These are phyloP conservation scores for Rhizopogon vesiculosus DNA, from an alignment of 768 basidiomycete species.

Conservation along the genomic window DNA sequence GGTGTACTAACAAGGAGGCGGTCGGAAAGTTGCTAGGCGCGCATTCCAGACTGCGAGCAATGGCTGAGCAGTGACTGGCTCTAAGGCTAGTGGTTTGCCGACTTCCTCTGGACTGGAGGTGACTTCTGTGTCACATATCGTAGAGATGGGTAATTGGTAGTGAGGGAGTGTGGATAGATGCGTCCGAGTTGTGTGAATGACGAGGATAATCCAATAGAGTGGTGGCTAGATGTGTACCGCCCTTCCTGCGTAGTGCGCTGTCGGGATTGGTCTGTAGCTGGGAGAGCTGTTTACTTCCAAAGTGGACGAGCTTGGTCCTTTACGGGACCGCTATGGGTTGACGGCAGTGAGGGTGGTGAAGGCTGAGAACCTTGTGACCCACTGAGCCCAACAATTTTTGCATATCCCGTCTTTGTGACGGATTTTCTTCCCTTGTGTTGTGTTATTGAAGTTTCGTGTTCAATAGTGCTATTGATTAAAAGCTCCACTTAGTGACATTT, in stretches of 20 bases:
- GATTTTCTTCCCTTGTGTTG: not conserved
- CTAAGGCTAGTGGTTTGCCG: not conserved
- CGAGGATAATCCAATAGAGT: conserved; percentile 26
- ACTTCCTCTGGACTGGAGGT: not conserved
- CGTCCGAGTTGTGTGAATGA: conserved; percentile 27
- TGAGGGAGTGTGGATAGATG: conserved; percentile 16
- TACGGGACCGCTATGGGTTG: conserved; percentile 14
- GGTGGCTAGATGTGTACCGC: conserved; percentile 28
- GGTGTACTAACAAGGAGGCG: conserved; percentile 31
- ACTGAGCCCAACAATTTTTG: conserved; percentile 24
- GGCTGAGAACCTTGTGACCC: conserved; percentile 26
- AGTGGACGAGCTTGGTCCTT: conserved; percentile 26
- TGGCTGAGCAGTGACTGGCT: not conserved
- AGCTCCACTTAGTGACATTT: no score
- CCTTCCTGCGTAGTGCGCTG: conserved; percentile 18
- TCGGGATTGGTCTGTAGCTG: conserved; percentile 24
- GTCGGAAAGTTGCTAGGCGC: conserved; percentile 7
- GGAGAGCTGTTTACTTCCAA: conserved; percentile 40
- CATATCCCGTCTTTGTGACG: conserved; percentile 21
- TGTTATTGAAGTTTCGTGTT: no score
- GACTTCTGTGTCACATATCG: conserved; percentile 4
- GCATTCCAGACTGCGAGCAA: conserved; percentile 29
- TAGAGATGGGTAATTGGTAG: conserved; percentile 16
- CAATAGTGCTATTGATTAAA: no score
- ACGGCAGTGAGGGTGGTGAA: conserved; percentile 21